Percentiles rank a stretch among this genome's conserved stretches.
phyloP scores from a whole-genome alignment of 2,329 filamentous ascomycete species.

The Cadophora luteo-olivacea region DNA sequence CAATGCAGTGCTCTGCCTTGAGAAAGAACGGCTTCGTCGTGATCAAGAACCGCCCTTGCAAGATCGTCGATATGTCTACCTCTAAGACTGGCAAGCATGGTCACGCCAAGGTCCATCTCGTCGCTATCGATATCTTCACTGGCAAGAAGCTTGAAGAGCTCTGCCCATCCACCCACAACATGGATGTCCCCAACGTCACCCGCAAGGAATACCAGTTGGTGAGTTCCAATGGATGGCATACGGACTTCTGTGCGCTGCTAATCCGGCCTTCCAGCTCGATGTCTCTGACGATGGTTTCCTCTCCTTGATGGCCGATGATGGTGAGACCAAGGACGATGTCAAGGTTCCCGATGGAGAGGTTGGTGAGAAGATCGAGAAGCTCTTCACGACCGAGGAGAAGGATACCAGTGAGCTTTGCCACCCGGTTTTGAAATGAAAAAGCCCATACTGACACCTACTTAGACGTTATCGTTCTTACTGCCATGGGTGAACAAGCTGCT shows the following conservation, averaged over 20 bases:
- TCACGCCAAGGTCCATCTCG: constrained; percentile 99
- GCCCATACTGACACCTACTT: background rate
- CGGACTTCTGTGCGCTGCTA: constrained; percentile 8
- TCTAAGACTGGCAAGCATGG: constrained; percentile 99
- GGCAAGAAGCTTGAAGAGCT: constrained; percentile 99
- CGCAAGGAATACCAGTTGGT: constrained; percentile 95
- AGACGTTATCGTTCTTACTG: constrained; percentile 92
- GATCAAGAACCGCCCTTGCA: constrained; percentile 99
- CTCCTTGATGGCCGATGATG: constrained; percentile 87
- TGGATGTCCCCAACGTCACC: constrained; percentile 94
- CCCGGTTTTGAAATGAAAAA: background rate
- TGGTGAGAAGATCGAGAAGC: constrained; percentile 83
- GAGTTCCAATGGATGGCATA: constrained; percentile 52
- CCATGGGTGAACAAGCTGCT: constrained; percentile 94
- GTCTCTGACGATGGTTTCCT: constrained; percentile 95
- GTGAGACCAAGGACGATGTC: constrained; percentile 92
- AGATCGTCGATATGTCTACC: constrained; percentile 99
- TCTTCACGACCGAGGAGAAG: constrained; percentile 85
- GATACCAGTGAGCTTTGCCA: constrained; percentile 78
- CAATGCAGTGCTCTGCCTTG: constrained; percentile 99
- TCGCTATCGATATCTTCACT: constrained; percentile 99
- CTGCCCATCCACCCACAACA: constrained; percentile 96
- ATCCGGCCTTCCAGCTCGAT: constrained; percentile 69
- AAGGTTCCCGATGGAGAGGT: constrained; percentile 89
- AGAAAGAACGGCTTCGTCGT: constrained; percentile 99